These are phyloP conservation scores for Pleurotus djamor DNA, from an alignment of 768 basidiomycete genomes.

Conservation along the genomic window DNA sequence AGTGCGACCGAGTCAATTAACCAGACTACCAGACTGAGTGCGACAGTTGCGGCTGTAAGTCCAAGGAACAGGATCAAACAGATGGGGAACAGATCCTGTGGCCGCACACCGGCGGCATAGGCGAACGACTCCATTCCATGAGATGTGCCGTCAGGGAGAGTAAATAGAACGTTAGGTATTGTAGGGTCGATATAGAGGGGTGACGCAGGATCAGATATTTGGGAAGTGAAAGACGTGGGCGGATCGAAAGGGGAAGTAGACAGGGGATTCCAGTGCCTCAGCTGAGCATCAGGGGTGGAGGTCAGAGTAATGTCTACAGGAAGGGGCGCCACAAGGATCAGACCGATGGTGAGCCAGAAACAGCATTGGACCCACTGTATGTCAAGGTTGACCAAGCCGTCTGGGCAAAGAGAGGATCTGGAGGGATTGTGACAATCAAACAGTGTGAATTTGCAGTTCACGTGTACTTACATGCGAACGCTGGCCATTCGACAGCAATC, in stretches of 20 bases:
- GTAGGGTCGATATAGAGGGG: conserved; percentile 73
- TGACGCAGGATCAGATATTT: conserved; percentile 68
- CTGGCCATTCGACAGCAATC: conserved; percentile 95
- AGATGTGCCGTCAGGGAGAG: conserved; percentile 57
- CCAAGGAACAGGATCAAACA: conserved; percentile 83
- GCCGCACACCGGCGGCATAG: conserved; percentile 77
- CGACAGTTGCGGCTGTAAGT: conserved; percentile 70
- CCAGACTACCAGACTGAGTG: conserved; percentile 73
- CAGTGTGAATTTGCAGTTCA: background rate
- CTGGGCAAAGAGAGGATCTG: conserved; percentile 88
- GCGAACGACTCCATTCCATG: conserved; percentile 83
- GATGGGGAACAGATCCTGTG: conserved; percentile 78
- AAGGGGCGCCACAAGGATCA: conserved; percentile 4
- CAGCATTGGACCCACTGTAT: conserved; percentile 49
- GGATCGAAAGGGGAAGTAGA: conserved; percentile 56
- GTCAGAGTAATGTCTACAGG: conserved; percentile 71
- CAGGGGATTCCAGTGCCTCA: conserved; percentile 69
- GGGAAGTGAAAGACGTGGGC: conserved; percentile 68
- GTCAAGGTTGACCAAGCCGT: conserved; percentile 85
- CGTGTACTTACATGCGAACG: conserved; percentile 75
- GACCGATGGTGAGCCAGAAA: background rate
- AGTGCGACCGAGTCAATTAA: conserved; percentile 57
- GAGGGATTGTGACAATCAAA: conserved; percentile 9
- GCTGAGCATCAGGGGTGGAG: conserved; percentile 29
- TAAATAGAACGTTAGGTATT: conserved; percentile 72